phyloP scores from a whole-genome alignment of 2,329 filamentous ascomycete genomes.

The Colletotrichum somersetense region DNA sequence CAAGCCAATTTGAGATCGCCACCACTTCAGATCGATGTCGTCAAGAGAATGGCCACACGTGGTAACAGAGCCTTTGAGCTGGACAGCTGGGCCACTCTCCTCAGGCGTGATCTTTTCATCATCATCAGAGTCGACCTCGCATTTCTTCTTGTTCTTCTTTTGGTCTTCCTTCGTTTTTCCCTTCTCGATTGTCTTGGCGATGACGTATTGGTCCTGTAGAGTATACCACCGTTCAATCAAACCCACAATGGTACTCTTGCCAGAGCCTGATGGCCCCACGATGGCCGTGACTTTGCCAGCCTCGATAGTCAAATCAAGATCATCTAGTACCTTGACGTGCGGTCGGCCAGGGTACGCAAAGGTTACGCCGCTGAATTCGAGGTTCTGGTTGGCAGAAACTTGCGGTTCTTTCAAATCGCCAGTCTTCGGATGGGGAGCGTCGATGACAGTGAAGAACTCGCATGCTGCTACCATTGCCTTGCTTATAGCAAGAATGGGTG shows the following conservation, averaged over 20 bases:
- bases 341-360: conserved; percentile 80
- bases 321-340: conserved; percentile 72
- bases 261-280: conserved; percentile 78
- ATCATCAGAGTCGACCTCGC: conserved; percentile 49
- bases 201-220: conserved; percentile 64
- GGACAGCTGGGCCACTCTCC: conserved; percentile 57
- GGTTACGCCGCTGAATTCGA: conserved; percentile 71
- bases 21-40: conserved; percentile 73
- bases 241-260: conserved; percentile 81
- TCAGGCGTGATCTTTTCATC: conserved; percentile 46
- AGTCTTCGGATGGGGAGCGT: conserved; percentile 56
- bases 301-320: conserved; percentile 69
- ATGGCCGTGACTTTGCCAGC: conserved; percentile 79
- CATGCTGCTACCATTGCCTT: conserved; percentile 70
- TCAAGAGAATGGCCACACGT: conserved; percentile 67
- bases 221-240: conserved; percentile 81
- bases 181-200: conserved; percentile 63
- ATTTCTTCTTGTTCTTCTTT: conserved; percentile 51
- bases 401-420: conserved; percentile 54
- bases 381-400: conserved; percentile 54
- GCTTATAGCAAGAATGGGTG: conserved; percentile 68
- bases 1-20: conserved; percentile 71
- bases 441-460: conserved; percentile 69
- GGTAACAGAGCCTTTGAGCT: conserved; percentile 65
- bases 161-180: conserved; percentile 58